These are phyloP conservation scores for Diospyros kaki DNA, from an alignment of 148 eudicot genomes.

Conservation along the genomic window DNA sequence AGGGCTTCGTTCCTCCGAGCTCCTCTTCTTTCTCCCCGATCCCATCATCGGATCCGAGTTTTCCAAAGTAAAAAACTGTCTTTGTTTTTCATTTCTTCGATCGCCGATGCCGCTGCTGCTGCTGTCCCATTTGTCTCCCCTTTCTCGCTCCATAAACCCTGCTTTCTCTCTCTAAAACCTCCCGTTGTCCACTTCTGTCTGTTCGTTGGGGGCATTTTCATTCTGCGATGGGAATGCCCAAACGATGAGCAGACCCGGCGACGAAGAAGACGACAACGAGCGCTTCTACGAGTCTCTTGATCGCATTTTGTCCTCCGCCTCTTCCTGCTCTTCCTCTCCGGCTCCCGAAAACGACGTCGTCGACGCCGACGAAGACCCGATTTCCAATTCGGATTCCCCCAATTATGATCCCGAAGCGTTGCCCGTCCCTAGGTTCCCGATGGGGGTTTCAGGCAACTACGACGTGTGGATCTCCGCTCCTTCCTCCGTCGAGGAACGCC, in stretches of 20 bases:
- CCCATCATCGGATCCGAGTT: constrained; percentile 31
- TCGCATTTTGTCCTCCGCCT: constrained; percentile 53
- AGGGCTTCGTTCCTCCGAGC: not conserved
- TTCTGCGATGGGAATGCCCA: constrained; percentile 38
- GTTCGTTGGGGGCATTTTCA: constrained; percentile 26
- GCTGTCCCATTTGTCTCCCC: not conserved
- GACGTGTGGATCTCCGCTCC: constrained; percentile 80
- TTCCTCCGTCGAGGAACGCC: constrained; percentile 73
- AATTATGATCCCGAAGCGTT: constrained; percentile 11
- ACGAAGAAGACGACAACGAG: constrained; percentile 26
- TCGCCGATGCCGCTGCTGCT: too few relatives aligned
- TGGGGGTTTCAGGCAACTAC: constrained; percentile 40
- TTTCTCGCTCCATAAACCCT: not conserved
- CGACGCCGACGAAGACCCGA: constrained; percentile 31
- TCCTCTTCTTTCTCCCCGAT: constrained; percentile 13
- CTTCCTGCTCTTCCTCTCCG: constrained; percentile 52
- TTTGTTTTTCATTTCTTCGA: too few relatives aligned
- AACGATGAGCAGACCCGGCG: constrained; percentile 39
- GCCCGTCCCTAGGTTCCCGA: constrained; percentile 36
- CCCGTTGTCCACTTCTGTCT: not conserved
- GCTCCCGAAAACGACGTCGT: constrained; percentile 12
- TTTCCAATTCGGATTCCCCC: constrained; percentile 16
- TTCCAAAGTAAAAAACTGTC: constrained; percentile 7
- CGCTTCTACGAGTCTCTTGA: constrained; percentile 62
- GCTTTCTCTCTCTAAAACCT: constrained; percentile 6